phyloP scores from a whole-genome alignment of 73 alveolate genomes.

The Paraurostyla sp. region DNA sequence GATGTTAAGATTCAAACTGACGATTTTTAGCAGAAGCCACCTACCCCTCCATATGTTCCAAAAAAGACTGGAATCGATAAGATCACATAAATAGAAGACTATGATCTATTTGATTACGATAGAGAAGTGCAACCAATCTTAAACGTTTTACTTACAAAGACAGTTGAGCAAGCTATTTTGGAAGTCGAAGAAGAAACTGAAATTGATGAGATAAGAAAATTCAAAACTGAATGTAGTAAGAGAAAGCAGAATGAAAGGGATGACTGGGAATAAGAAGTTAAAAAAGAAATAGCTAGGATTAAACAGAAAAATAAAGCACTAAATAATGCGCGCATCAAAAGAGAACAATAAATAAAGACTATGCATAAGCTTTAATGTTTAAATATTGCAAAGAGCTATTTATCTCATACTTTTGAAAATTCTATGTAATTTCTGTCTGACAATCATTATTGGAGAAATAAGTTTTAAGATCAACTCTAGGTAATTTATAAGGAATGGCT shows the following conservation, averaged over 20 bases:
- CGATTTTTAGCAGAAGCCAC: conserved; percentile 93
- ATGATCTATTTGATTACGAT: conserved; percentile 96
- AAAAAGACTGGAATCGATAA: conserved; percentile 99
- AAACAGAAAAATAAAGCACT: conserved; percentile 80
- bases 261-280: conserved; percentile 79
- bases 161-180: conserved; percentile 95
- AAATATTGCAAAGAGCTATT: conserved; percentile 79
- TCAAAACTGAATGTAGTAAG: conserved; percentile 89
- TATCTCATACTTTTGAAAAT: conserved; percentile 62
- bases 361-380: conserved; percentile 79
- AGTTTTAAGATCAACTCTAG: conserved; percentile 77
- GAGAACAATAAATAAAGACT: conserved; percentile 65
- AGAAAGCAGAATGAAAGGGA: conserved; percentile 90
- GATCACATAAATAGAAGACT: conserved; percentile 95
- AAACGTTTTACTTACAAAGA: conserved; percentile 93
- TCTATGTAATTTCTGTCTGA: conserved; percentile 71
- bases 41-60: conserved; percentile 94
- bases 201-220: conserved; percentile 87
- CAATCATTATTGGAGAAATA: conserved; percentile 76
- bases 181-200: conserved; percentile 98
- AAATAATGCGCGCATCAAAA: conserved; percentile 65
- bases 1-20: conserved; percentile 95
- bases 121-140: conserved; percentile 97
- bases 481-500: conserved; percentile 83
- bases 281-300: conserved; percentile 80